Conservation (phyloP, 2,329 filamentous ascomycete species). For the Aspergillus fumigatus region DNA sequence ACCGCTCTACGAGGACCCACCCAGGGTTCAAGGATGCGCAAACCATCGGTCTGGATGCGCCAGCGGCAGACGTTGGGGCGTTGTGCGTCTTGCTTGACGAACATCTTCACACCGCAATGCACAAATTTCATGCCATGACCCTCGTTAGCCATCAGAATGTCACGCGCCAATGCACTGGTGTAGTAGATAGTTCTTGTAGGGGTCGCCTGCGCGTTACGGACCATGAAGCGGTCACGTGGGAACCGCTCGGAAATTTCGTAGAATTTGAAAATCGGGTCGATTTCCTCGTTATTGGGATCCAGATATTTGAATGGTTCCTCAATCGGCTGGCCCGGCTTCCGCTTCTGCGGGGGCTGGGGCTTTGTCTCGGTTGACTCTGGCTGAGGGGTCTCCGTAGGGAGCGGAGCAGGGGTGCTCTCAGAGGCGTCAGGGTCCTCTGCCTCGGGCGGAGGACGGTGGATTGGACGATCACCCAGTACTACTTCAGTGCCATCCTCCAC, state of each 20-base stretch:
- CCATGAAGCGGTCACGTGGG: slow-evolving; percentile 88
- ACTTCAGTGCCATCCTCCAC: slow-evolving; percentile 36
- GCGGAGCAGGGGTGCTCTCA: slow-evolving; percentile 13
- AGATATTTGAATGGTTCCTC: slow-evolving; percentile 97
- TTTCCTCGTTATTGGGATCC: slow-evolving; percentile 65
- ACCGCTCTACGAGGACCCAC: slow-evolving; percentile 75
- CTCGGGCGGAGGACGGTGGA: slow-evolving; percentile 29
- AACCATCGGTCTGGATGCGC: slow-evolving; percentile 92
- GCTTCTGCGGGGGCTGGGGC: slow-evolving; percentile 28
- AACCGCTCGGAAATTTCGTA: slow-evolving; percentile 82
- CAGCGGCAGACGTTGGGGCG: slow-evolving; percentile 82
- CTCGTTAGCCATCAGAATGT: slow-evolving; percentile 83
- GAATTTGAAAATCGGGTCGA: slow-evolving; percentile 73
- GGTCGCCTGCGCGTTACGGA: slow-evolving; percentile 83
- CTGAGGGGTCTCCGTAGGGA: slow-evolving; percentile 10
- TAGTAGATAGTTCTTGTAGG: slow-evolving; percentile 97
- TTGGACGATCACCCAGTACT: slow-evolving; percentile 33
- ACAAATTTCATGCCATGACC: slow-evolving; percentile 91
- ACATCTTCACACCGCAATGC: slow-evolving; percentile 97
- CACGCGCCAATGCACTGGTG: slow-evolving; percentile 75
- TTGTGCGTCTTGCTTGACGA: slow-evolving; percentile 94
- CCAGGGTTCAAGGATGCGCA: slow-evolving; percentile 87
- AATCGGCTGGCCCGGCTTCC: slow-evolving; percentile 47
- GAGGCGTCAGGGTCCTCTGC: slow-evolving; percentile 19
- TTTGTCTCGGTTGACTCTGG: slow-evolving; percentile 7